Conservation (phyloP, 495 filamentous ascomycete species). For the Hypoxylon fragiforme region DNA sequence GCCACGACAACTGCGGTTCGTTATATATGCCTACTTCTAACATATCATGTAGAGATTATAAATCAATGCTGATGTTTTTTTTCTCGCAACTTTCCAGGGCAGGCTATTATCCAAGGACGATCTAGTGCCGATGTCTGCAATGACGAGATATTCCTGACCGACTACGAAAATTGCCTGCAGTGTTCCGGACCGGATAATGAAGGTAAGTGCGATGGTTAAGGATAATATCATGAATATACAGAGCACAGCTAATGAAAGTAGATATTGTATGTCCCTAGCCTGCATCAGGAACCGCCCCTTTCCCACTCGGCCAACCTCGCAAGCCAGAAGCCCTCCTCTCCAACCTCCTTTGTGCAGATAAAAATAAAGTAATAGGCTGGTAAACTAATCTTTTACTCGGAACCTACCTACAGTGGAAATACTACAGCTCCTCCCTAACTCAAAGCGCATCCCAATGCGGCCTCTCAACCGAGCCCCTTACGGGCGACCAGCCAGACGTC, state of each 20-base stretch:
- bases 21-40: no score
- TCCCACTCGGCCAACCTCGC: no score
- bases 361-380: no score
- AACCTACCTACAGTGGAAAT: constrained; percentile 34
- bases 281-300: no score
- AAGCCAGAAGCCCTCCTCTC: no score
- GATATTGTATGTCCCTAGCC: no score
- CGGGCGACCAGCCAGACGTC: constrained; percentile 29
- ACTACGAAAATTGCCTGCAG: constrained; percentile 48
- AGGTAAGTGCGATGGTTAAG: background rate
- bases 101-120: constrained; percentile 44
- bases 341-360: no score
- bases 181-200: constrained; percentile 49
- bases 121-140: constrained; percentile 43
- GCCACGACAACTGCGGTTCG: constrained; percentile 56
- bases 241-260: background rate
- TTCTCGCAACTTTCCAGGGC: constrained; percentile 37
- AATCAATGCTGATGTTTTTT: background rate
- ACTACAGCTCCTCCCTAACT: constrained; percentile 48
- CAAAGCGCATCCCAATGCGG: constrained; percentile 43
- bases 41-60: background rate
- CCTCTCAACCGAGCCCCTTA: constrained; percentile 46
- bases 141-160: constrained; percentile 44
- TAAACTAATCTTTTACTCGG: background rate
- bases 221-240: background rate